Percentiles rank a stretch among this genome's conserved stretches.
Evolutionary conservation across 495 filamentous ascomycete species (phyloP).

Genomic region (Peziza echinospora): DNA sequence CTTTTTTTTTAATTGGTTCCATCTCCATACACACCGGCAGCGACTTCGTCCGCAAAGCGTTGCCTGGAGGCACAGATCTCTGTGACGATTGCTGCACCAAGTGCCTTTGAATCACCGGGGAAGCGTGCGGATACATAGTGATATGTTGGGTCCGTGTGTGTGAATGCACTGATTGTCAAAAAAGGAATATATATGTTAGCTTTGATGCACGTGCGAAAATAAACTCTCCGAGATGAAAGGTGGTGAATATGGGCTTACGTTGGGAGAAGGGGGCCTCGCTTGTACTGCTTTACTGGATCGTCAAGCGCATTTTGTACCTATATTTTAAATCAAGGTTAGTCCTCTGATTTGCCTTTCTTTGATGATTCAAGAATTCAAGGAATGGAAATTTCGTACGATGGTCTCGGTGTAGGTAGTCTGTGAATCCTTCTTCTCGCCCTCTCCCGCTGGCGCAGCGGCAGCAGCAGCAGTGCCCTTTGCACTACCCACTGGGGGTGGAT

Average conservation of each 20-base stretch:
- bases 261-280: constrained; percentile 5
- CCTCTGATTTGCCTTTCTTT: neutral
- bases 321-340: neutral
- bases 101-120: constrained; percentile 3
- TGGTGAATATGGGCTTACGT: neutral
- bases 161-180: constrained; percentile 4
- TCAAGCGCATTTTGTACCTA: constrained; percentile 4
- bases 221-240: neutral
- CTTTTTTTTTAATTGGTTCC: too few species aligned
- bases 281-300: constrained; percentile 6
- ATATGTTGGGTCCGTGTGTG: constrained; percentile 9
- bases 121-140: constrained; percentile 11
- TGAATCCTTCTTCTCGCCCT: constrained; percentile 1
- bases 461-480: neutral
- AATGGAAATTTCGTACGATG: neutral
- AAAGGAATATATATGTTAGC: neutral
- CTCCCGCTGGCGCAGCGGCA: neutral
- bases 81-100: neutral
- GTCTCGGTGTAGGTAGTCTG: neutral
- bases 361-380: neutral
- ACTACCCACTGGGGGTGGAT: too few species aligned
- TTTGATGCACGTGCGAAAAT: neutral
- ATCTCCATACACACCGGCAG: neutral
- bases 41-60: neutral
- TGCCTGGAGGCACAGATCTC: neutral